These are phyloP conservation scores for Salix brachista DNA, from an alignment of 345 rosid genomes.

Conservation along the genomic window DNA sequence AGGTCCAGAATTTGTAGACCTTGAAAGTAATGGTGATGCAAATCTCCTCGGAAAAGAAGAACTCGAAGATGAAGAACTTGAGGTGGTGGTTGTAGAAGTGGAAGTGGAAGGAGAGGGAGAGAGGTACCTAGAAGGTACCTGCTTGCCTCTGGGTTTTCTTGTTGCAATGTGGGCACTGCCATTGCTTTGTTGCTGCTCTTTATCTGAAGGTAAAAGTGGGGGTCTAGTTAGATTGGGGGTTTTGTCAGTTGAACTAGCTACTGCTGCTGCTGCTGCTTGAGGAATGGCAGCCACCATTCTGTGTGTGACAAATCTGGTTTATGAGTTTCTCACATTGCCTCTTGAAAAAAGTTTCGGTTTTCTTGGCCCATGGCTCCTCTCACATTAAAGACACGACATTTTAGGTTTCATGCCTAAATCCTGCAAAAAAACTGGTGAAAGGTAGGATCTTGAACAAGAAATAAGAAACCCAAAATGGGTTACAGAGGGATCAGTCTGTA, in stretches of 20 bases:
- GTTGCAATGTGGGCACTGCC: conserved; percentile 8
- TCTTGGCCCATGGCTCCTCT: conserved; percentile 8
- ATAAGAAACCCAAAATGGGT: conserved; percentile 7
- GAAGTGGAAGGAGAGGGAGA: conserved; percentile 85
- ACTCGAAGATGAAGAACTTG: conserved; percentile 35
- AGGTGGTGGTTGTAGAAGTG: conserved; percentile 38
- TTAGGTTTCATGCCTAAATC: conserved; percentile 12
- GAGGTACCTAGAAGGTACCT: conserved; percentile 78
- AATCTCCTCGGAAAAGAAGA: conserved; percentile 43
- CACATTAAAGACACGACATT: conserved; percentile 1
- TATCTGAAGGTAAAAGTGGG: conserved; percentile 33
- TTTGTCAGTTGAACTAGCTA: conserved; percentile 20
- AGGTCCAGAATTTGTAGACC: conserved; percentile 36
- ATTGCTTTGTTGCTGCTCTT: conserved; percentile 21
- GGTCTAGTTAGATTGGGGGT: conserved; percentile 23
- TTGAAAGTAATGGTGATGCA: conserved; percentile 61
- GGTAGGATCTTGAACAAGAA: conserved; percentile 15
- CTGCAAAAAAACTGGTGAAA: background rate
- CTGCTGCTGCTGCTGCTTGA: conserved; percentile 41
- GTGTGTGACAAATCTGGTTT: conserved; percentile 4
- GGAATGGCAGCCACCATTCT: conserved; percentile 72
- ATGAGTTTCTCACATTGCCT: conserved; percentile 48
- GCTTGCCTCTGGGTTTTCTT: conserved; percentile 67
- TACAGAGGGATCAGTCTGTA: conserved; percentile 15
- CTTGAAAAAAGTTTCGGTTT: conserved; percentile 8